Evolutionary conservation across 352 stramenopile genomes (phyloP).

Genomic region (Pythium myriotylum): DNA sequence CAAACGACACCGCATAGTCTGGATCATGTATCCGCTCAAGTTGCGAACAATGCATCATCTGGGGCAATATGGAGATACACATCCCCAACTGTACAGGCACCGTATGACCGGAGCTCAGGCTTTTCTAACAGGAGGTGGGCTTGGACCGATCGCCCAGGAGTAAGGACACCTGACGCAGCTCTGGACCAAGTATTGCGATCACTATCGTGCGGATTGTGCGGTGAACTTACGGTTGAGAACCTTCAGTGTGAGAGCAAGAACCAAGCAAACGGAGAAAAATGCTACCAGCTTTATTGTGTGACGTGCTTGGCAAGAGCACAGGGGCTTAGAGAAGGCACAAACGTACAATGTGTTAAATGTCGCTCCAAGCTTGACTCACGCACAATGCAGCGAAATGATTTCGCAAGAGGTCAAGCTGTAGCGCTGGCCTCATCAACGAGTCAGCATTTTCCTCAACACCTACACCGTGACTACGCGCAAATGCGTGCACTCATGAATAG

Average conservation of each 20-base stretch:
- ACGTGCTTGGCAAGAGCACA: conserved; percentile 48
- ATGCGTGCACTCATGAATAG: conserved; percentile 51
- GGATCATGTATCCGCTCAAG: neutral
- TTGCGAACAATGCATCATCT: neutral
- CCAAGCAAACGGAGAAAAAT: conserved; percentile 15
- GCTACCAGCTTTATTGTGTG: conserved; percentile 72
- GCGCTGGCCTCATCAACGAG: conserved; percentile 42
- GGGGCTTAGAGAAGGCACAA: conserved; percentile 16
- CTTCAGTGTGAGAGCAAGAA: conserved; percentile 45
- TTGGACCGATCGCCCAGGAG: neutral
- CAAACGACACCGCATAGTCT: neutral
- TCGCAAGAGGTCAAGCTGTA: conserved; percentile 66
- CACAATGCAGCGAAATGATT: conserved; percentile 59
- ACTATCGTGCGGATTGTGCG: conserved; percentile 72
- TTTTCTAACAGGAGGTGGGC: neutral
- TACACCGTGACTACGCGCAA: conserved; percentile 37
- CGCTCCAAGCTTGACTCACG: conserved; percentile 39
- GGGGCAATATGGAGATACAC: conserved; percentile 24
- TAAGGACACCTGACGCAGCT: conserved; percentile 30
- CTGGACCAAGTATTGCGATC: conserved; percentile 53
- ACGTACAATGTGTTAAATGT: conserved; percentile 57
- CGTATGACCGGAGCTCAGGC: conserved; percentile 5
- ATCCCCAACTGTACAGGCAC: neutral
- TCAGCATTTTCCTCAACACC: conserved; percentile 5
- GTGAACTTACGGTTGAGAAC: conserved; percentile 77